Conservation (phyloP, 441 rosid genomes). For the Erysimum cheiri region DNA sequence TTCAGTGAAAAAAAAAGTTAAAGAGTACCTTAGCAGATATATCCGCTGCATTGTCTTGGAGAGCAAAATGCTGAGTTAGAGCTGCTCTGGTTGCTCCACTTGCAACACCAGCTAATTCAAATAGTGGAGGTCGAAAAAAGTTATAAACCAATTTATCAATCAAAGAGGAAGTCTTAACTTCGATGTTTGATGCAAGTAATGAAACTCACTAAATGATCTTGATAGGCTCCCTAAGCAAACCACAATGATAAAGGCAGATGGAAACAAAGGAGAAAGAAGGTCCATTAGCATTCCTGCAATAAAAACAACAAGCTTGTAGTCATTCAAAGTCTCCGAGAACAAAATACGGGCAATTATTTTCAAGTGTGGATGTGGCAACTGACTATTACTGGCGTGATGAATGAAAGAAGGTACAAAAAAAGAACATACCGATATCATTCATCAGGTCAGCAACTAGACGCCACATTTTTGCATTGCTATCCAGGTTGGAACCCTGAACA, state of each 20-base stretch:
- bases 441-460: conserved; percentile 94
- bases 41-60: conserved; percentile 94
- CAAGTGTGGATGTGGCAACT: conserved; percentile 9
- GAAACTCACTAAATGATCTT: conserved; percentile 88
- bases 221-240: conserved; percentile 97
- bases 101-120: conserved; percentile 85
- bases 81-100: conserved; percentile 99
- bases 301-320: conserved; percentile 33
- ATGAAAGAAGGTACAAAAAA: conserved; percentile 6
- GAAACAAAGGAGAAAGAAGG: conserved; percentile 89
- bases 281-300: conserved; percentile 97
- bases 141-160: not conserved
- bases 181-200: conserved; percentile 4
- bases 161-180: not conserved
- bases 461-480: conserved; percentile 97
- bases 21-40: conserved; percentile 84
- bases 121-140: not conserved
- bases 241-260: conserved; percentile 82
- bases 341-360: not conserved
- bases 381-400: not conserved
- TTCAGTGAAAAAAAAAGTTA: conserved; percentile 23
- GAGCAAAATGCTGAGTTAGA: conserved; percentile 95
- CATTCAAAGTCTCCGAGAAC: conserved; percentile 25
- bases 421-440: conserved; percentile 86
- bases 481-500: conserved; percentile 90